Evolutionary conservation across 164 flowering plant genomes (phyloP).

Genomic region (Vitis rupestris): DNA sequence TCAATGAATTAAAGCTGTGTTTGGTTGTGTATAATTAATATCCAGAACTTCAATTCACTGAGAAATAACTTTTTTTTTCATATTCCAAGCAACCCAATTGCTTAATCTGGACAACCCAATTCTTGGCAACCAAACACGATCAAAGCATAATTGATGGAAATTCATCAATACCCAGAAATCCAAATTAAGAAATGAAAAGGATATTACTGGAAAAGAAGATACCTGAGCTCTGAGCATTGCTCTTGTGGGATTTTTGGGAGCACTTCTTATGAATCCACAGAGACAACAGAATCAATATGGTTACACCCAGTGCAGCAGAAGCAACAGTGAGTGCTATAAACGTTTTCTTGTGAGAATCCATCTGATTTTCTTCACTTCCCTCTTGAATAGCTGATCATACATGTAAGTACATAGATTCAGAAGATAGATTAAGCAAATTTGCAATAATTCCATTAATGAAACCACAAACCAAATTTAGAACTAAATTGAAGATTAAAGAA

Average conservation of each 20-base stretch:
- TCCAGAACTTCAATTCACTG: too few relatives aligned
- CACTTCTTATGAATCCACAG: conserved; percentile 31
- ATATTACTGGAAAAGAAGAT: conserved; percentile 1
- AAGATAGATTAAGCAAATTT: not conserved
- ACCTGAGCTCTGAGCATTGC: conserved; percentile 34
- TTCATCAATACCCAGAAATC: too few relatives aligned
- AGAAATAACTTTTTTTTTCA: too few relatives aligned
- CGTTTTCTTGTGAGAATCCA: conserved; percentile 22
- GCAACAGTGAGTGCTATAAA: conserved; percentile 27
- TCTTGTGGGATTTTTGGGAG: conserved; percentile 17
- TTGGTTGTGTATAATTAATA: too few relatives aligned
- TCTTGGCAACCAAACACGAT: too few relatives aligned
- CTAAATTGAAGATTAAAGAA: not conserved
- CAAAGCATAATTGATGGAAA: too few relatives aligned
- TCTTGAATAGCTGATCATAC: conserved; percentile 21
- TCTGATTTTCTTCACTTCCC: conserved; percentile 13
- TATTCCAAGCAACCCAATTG: too few relatives aligned
- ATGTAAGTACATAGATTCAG: not conserved
- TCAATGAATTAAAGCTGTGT: too few relatives aligned
- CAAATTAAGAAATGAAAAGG: not conserved
- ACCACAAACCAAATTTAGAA: not conserved
- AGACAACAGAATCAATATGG: conserved; percentile 20
- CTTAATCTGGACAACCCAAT: too few relatives aligned
- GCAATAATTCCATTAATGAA: conserved; percentile 1
- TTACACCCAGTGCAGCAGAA: conserved; percentile 25